Percentiles rank a stretch among this genome's conserved stretches.
Conservation (phyloP, 129 eudicot genomes). For the Flaveria bidentis region DNA sequence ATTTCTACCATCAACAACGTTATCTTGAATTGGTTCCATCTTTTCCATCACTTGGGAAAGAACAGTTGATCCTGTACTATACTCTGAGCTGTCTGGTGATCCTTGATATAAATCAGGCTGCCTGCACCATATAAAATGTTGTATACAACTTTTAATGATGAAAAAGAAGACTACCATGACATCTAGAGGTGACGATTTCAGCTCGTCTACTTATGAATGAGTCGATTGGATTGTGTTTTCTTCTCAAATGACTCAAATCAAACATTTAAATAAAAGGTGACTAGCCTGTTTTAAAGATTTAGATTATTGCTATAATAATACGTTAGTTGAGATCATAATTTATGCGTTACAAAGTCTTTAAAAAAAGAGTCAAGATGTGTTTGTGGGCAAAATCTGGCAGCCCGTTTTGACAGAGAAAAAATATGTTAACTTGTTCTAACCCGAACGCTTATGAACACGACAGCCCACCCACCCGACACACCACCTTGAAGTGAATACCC, state of each 20-base stretch:
- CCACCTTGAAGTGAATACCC: constrained; percentile 11
- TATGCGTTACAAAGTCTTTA: not conserved
- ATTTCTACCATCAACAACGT: constrained; percentile 36
- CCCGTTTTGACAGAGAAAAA: not conserved
- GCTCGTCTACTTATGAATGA: not conserved
- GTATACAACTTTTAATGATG: not conserved
- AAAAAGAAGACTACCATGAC: not conserved
- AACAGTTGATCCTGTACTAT: constrained; percentile 85
- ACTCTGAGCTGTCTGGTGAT: constrained; percentile 90
- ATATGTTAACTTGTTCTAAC: not conserved
- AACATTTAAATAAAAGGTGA: not conserved
- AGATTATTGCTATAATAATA: not conserved
- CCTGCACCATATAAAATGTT: constrained; percentile 48
- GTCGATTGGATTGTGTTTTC: not conserved
- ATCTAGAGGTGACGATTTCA: not conserved
- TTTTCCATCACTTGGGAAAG: constrained; percentile 45
- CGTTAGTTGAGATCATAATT: not conserved
- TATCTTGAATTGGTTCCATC: constrained; percentile 49
- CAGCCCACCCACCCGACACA: not conserved
- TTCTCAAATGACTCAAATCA: not conserved
- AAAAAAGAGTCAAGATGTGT: constrained; percentile 1
- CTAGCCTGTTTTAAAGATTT: not conserved
- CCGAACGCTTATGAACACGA: not conserved
- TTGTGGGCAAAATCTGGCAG: not conserved
- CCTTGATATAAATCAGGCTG: constrained; percentile 63